Percentiles rank a stretch among this genome's conserved stretches.
phyloP scores from a whole-genome alignment of 331 rosid species.

The Pyracantha coccinea region DNA sequence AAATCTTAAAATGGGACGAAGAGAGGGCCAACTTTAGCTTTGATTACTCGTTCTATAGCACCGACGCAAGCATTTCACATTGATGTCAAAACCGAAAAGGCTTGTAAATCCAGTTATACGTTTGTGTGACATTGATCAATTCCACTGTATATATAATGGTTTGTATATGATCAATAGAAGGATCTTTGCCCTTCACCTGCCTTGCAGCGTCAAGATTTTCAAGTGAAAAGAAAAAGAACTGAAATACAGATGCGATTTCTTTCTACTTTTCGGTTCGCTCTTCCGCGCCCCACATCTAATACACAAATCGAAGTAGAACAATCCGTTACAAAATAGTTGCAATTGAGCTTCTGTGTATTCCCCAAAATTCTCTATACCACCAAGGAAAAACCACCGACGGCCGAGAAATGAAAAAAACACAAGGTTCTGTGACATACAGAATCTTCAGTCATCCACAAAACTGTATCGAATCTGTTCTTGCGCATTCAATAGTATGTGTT shows the following conservation, averaged over 20 bases:
- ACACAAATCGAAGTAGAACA: not conserved
- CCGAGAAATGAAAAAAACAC: not conserved
- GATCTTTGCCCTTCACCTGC: conserved; percentile 15
- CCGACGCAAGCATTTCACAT: conserved; percentile 68
- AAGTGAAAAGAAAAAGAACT: too few relatives aligned
- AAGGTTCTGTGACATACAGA: not conserved
- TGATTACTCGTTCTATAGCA: conserved; percentile 80
- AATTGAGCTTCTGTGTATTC: not conserved
- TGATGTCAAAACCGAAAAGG: conserved; percentile 30
- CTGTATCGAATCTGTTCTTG: conserved; percentile 60
- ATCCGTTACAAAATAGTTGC: not conserved
- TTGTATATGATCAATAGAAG: conserved; percentile 42
- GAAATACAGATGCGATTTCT: not conserved
- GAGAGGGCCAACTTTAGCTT: conserved; percentile 75
- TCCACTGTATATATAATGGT: conserved; percentile 43
- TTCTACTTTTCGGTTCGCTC: not conserved
- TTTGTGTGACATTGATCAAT: conserved; percentile 17
- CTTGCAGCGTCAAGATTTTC: conserved; percentile 26
- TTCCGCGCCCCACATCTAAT: not conserved
- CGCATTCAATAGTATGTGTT: conserved; percentile 50
- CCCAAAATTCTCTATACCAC: conserved; percentile 13
- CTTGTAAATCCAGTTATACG: conserved; percentile 23
- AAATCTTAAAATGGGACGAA: conserved; percentile 83
- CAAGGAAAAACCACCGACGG: conserved; percentile 8
- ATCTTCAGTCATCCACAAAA: conserved; percentile 39